Evolutionary conservation across 371 early-diverging fungal genomes (phyloP).

Genomic region (Gilbertella persicaria): DNA sequence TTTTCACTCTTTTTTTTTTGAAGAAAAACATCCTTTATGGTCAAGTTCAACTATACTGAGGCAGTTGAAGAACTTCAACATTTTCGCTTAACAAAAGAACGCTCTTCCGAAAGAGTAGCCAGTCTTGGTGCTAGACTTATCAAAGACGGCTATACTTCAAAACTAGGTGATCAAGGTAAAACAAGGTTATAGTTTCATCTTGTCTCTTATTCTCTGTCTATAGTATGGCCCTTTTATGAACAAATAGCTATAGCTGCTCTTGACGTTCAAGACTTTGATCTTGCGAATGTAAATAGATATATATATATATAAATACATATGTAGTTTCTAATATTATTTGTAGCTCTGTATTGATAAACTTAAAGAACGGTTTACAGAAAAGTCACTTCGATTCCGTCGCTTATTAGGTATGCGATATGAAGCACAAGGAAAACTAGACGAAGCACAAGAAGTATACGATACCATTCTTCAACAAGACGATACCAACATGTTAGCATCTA

Average conservation of each 20-base stretch:
- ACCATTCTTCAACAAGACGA: conserved; percentile 65
- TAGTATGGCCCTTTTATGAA: conserved; percentile 82
- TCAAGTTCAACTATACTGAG: conserved; percentile 32
- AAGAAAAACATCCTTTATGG: conserved; percentile 26
- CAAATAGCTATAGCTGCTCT: conserved; percentile 80
- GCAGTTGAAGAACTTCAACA: conserved; percentile 40
- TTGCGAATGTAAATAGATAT: conserved; percentile 60
- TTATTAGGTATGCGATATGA: conserved; percentile 71
- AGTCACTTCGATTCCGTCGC: conserved; percentile 67
- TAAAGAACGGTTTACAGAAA: conserved; percentile 59
- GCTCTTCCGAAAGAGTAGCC: conserved; percentile 35
- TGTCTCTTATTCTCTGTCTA: neutral
- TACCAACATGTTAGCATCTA: conserved; percentile 67
- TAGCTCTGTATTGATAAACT: conserved; percentile 65
- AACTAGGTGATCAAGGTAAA: conserved; percentile 45
- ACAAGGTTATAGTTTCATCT: neutral
- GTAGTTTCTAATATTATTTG: neutral
- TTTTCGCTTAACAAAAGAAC: conserved; percentile 41
- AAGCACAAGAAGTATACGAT: conserved; percentile 68
- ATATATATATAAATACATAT: neutral
- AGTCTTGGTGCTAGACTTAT: conserved; percentile 42
- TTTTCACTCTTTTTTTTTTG: neutral
- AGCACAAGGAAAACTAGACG: conserved; percentile 68
- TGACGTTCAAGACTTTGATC: conserved; percentile 68
- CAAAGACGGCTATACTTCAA: conserved; percentile 34